These are phyloP conservation scores for Barbarea vulgaris DNA, from an alignment of 345 rosid genomes.

Conservation along the genomic window DNA sequence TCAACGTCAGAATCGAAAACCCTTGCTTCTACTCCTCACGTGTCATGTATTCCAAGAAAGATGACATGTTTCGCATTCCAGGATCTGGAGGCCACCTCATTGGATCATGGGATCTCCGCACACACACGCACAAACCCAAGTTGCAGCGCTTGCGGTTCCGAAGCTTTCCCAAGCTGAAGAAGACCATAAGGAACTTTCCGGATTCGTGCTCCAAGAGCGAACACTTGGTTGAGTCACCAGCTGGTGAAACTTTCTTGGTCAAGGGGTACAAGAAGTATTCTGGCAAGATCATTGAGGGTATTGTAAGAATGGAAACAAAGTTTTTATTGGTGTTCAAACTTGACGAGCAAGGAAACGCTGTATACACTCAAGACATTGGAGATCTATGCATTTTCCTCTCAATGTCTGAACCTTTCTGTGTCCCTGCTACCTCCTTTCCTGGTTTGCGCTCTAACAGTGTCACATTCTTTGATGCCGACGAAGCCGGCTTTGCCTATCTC, in stretches of 20 bases:
- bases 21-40: not conserved
- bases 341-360: constrained; percentile 50
- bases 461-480: not conserved
- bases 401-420: not conserved
- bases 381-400: constrained; percentile 1
- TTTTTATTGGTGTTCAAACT: constrained; percentile 41
- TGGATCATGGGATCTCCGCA: not conserved
- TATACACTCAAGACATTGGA: not conserved
- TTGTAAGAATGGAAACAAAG: not conserved
- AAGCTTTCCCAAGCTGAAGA: not conserved
- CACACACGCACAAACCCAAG: not conserved
- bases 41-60: not conserved
- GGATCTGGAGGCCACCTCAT: not conserved
- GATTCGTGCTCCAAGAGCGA: not conserved
- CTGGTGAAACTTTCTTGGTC: not conserved
- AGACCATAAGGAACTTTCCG: not conserved
- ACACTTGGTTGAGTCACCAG: not conserved
- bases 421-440: not conserved
- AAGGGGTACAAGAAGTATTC: not conserved
- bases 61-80: not conserved
- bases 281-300: not conserved
- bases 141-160: not conserved
- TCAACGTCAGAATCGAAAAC: not conserved
- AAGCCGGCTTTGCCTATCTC: not conserved
- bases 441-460: not conserved